phyloP scores from a whole-genome alignment of 805 yeast species.

The Metschnikowia dekortorum region DNA sequence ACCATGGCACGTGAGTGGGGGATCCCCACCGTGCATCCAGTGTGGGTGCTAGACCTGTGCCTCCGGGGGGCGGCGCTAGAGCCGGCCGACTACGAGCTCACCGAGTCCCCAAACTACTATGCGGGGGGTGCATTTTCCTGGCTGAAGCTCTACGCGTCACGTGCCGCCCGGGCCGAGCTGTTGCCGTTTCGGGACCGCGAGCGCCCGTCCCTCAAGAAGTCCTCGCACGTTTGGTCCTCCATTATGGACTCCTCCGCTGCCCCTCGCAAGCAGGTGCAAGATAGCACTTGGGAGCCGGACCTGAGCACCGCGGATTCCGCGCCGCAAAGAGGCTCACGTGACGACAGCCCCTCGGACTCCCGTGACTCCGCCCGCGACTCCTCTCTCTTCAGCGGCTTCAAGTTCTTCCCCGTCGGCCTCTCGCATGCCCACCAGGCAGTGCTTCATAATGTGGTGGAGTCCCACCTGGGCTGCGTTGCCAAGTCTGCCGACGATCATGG shows the following conservation, averaged over 20 bases:
- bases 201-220: slow-evolving; percentile 16
- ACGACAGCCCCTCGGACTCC: not conserved
- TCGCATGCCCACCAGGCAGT: slow-evolving; percentile 31
- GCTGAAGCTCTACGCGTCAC: slow-evolving; percentile 21
- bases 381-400: slow-evolving; percentile 37
- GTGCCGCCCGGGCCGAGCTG: not conserved
- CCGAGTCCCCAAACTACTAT: slow-evolving; percentile 8
- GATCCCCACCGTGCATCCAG: slow-evolving; percentile 48
- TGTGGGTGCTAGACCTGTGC: slow-evolving; percentile 45
- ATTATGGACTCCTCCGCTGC: slow-evolving; percentile 28
- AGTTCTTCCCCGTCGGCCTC: slow-evolving; percentile 44
- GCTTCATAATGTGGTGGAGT: slow-evolving; percentile 39
- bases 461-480: slow-evolving; percentile 41
- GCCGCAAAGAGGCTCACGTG: not conserved
- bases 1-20: slow-evolving; percentile 50
- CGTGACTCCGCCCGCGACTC: slow-evolving; percentile 1
- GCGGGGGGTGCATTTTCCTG: slow-evolving; percentile 23
- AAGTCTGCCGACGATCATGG: slow-evolving; percentile 15
- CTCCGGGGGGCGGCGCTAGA: slow-evolving; percentile 42
- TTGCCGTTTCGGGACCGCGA: slow-evolving; percentile 7
- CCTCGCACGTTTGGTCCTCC: slow-evolving; percentile 40
- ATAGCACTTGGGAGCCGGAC: slow-evolving; percentile 24
- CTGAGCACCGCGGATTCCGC: slow-evolving; percentile 11
- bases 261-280: slow-evolving; percentile 11
- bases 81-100: slow-evolving; percentile 36